Evolutionary conservation across 768 basidiomycete species (phyloP).

Genomic region (Scleroderma citrinum): DNA sequence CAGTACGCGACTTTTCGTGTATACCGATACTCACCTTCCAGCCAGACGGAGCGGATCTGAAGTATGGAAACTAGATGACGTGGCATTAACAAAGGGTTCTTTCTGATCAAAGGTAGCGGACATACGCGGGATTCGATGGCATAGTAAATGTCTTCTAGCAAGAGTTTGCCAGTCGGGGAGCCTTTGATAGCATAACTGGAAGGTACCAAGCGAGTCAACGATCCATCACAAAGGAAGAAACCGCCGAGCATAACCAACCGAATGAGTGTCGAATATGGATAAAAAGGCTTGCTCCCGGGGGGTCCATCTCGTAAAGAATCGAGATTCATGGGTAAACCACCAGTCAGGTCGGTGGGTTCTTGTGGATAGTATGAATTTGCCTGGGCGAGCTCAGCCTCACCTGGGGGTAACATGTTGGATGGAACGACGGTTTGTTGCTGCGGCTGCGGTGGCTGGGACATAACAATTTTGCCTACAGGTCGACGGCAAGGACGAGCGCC

Average conservation of each 20-base stretch:
- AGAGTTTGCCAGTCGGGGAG: slow-evolving; percentile 78
- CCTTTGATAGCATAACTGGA: slow-evolving; percentile 86
- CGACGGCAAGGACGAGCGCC: slow-evolving; percentile 7
- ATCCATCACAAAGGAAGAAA: slow-evolving; percentile 1
- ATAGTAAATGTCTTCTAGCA: slow-evolving; percentile 88
- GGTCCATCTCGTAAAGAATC: slow-evolving; percentile 84
- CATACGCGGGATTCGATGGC: slow-evolving; percentile 83
- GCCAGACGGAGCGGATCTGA: slow-evolving; percentile 79
- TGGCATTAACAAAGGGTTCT: slow-evolving; percentile 6
- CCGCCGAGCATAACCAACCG: slow-evolving; percentile 46
- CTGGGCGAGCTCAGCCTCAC: slow-evolving; percentile 46
- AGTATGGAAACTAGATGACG: slow-evolving; percentile 71
- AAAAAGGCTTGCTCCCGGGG: slow-evolving; percentile 85
- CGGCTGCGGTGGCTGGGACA: slow-evolving; percentile 43
- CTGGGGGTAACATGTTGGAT: slow-evolving; percentile 54
- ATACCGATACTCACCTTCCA: slow-evolving; percentile 67
- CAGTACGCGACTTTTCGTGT: background rate
- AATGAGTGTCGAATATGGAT: slow-evolving; percentile 87
- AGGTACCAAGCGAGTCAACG: slow-evolving; percentile 7
- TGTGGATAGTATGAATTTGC: slow-evolving; percentile 65
- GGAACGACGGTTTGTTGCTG: slow-evolving; percentile 51
- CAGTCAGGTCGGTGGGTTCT: slow-evolving; percentile 71
- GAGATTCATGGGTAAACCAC: slow-evolving; percentile 80
- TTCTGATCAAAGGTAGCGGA: slow-evolving; percentile 14
- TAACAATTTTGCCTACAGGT: slow-evolving; percentile 18